Conservation (phyloP, 208 protist genomes). For the Trypanosoma theileri region DNA sequence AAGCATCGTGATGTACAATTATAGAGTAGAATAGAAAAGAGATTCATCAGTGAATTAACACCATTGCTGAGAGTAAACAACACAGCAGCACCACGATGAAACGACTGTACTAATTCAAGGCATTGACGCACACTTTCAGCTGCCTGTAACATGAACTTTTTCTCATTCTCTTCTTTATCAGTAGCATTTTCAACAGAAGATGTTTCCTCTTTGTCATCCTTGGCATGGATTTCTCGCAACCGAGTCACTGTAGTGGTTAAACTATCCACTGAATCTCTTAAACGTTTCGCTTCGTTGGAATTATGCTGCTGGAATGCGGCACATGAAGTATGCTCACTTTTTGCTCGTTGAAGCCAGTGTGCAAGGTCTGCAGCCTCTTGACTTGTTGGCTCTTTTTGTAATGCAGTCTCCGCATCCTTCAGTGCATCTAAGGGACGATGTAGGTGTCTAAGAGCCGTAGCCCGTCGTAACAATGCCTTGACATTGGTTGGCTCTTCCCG, state of each 20-base stretch:
- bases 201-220: background rate
- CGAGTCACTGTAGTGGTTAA: background rate
- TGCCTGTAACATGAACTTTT: slow-evolving; percentile 1
- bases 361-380: slow-evolving; percentile 27
- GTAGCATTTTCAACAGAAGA: background rate
- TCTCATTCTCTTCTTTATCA: slow-evolving; percentile 2
- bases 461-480: slow-evolving; percentile 45
- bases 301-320: slow-evolving; percentile 25
- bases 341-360: slow-evolving; percentile 24
- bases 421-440: slow-evolving; percentile 42
- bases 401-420: slow-evolving; percentile 28
- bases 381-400: slow-evolving; percentile 31
- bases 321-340: slow-evolving; percentile 29
- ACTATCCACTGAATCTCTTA: background rate
- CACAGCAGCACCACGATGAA: slow-evolving; percentile 30
- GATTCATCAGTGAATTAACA: slow-evolving; percentile 15
- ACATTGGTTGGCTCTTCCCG: slow-evolving; percentile 33
- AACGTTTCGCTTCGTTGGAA: slow-evolving; percentile 11
- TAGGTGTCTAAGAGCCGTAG: slow-evolving; percentile 31
- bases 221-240: background rate
- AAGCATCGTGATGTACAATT: background rate
- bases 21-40: slow-evolving; percentile 11
- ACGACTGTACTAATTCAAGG: slow-evolving; percentile 18
- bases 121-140: slow-evolving; percentile 8
- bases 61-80: slow-evolving; percentile 27